Evolutionary conservation across 441 rosid genomes (phyloP).

Genomic region (Flueggea neowawraea): DNA sequence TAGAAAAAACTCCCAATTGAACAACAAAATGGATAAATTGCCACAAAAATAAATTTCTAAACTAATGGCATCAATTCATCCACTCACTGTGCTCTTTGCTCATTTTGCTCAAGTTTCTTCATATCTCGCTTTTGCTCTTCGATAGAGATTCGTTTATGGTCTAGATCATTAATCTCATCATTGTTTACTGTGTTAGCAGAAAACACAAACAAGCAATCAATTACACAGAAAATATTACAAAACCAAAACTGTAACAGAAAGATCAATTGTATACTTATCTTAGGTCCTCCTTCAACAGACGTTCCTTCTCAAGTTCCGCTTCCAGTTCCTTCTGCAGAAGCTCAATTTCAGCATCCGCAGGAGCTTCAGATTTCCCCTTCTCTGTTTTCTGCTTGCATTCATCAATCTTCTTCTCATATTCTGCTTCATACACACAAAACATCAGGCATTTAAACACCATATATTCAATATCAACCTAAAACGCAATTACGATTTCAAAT

Average conservation of each 20-base stretch:
- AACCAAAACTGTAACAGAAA: background rate
- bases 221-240: background rate
- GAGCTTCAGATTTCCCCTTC: constrained; percentile 43
- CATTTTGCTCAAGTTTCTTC: constrained; percentile 46
- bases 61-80: background rate
- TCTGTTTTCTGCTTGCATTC: constrained; percentile 61
- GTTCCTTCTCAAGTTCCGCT: constrained; percentile 45
- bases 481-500: too few relatives aligned
- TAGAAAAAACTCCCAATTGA: background rate
- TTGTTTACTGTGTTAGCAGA: constrained; percentile 33
- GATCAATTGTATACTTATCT: constrained; percentile 42
- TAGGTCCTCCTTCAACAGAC: constrained; percentile 40
- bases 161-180: constrained; percentile 40
- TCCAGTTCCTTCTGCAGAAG: constrained; percentile 45
- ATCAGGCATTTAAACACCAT: too few relatives aligned
- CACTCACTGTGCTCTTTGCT: constrained; percentile 48
- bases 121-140: constrained; percentile 35
- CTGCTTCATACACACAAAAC: constrained; percentile 20
- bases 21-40: background rate
- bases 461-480: too few relatives aligned
- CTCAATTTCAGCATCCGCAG: constrained; percentile 37
- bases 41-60: too few relatives aligned
- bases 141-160: constrained; percentile 33
- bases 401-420: constrained; percentile 43
- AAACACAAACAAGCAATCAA: constrained; percentile 17